Evolutionary conservation across 2,329 filamentous ascomycete species (phyloP).

Genomic region (Pseudogymnoascus sp.): DNA sequence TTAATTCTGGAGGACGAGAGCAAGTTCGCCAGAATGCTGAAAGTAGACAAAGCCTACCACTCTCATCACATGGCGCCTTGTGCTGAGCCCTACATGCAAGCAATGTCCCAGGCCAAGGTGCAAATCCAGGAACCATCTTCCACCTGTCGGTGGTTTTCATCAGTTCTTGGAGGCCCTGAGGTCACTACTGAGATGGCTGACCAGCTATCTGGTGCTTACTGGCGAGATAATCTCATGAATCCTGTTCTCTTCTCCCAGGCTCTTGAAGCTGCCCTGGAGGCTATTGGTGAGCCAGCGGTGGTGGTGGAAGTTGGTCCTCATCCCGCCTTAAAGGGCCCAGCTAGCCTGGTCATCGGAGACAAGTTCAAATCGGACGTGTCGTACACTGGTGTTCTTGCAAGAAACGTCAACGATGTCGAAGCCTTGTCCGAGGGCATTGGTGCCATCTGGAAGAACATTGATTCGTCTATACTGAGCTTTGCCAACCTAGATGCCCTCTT

Average conservation of each 20-base stretch:
- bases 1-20: conserved; percentile 17
- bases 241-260: conserved; percentile 40
- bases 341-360: conserved; percentile 25
- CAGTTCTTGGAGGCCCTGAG: conserved; percentile 14
- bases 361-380: conserved; percentile 9
- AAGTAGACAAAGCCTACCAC: conserved; percentile 27
- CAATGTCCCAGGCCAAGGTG: conserved; percentile 16
- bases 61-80: conserved; percentile 32
- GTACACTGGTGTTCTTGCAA: conserved; percentile 18
- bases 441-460: conserved; percentile 8
- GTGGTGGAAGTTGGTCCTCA: conserved; percentile 30
- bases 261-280: conserved; percentile 21
- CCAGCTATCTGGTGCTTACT: conserved; percentile 34
- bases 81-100: conserved; percentile 17
- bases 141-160: conserved; percentile 15
- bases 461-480: background rate
- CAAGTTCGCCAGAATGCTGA: conserved; percentile 20
- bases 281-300: conserved; percentile 18
- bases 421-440: conserved; percentile 15
- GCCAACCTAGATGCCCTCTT: background rate
- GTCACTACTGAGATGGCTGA: background rate
- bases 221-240: conserved; percentile 38
- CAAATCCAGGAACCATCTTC: background rate
- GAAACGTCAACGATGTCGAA: conserved; percentile 18
- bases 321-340: conserved; percentile 31